Evolutionary conservation across 2,329 filamentous ascomycete species (phyloP).

Genomic region (Pyrenophora graminea): DNA sequence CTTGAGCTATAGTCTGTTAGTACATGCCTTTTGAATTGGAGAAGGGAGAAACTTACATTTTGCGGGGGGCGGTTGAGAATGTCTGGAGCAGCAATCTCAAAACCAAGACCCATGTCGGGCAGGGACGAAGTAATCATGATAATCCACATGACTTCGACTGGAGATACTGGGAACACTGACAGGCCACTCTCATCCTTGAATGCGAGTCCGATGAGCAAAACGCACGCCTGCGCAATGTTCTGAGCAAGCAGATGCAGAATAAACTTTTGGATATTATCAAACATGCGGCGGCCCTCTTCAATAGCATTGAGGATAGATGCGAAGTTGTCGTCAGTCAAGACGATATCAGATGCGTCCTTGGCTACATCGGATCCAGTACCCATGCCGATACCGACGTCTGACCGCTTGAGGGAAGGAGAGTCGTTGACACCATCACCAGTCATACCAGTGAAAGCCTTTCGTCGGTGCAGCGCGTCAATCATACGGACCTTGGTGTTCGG

Average conservation of each 20-base stretch:
- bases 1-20: conserved; percentile 28
- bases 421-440: conserved; percentile 90
- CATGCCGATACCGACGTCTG: conserved; percentile 89
- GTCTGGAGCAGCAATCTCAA: conserved; percentile 74
- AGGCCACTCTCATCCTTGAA: conserved; percentile 74
- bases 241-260: conserved; percentile 75
- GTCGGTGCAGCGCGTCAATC: conserved; percentile 83
- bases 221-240: conserved; percentile 83
- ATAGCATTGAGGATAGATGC: conserved; percentile 83
- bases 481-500: conserved; percentile 88
- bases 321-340: conserved; percentile 87
- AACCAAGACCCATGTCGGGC: conserved; percentile 84
- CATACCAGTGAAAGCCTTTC: conserved; percentile 79
- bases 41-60: conserved; percentile 2
- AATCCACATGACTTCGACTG: conserved; percentile 89
- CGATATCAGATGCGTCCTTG: conserved; percentile 81
- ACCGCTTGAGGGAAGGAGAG: conserved; percentile 76
- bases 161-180: conserved; percentile 84
- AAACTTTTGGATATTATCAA: conserved; percentile 89
- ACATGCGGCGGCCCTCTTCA: conserved; percentile 81
- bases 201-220: conserved; percentile 77
- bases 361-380: conserved; percentile 86
- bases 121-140: conserved; percentile 83
- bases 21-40: neutral
- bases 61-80: conserved; percentile 83